Base-by-base conservation (phyloP, 345 rosid species). In the Rhizophora apiculata region DNA sequence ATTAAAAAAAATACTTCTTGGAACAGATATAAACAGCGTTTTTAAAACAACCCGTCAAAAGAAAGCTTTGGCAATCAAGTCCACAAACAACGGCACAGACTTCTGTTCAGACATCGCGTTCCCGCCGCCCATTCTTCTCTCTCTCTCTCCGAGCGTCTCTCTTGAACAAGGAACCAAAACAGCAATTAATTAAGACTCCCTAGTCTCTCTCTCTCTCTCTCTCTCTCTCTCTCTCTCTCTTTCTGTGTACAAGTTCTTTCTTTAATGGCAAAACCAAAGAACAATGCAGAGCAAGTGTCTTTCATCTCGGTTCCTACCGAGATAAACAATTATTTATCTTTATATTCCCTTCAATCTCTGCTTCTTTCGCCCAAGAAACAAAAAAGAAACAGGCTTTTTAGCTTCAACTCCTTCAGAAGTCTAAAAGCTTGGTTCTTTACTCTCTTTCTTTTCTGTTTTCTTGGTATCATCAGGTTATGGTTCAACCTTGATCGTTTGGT, bases 311-410 rank as follows among this genome's bases (percentile, higher is more conserved):
- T 77, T 64, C 77, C 80, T n/a, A 68, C 76, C 6, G 73, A 72
- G 68, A 70, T 72, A 26, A 77, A 68, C 53, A 72, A 64, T 51
- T 68, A 67, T 49, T 54, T 83, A 27, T 82, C 94, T 19, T 86
- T 92, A 63, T 84, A 85, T 60, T 85, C 92, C 21, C 75, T 84
- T 58, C 86, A 86, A 31, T 74, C 84, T 32, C 87, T 89, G 66
- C 86, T 91, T 54, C 77, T 84, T 57, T 87, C 96, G 8, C 88
- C 95, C 8, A 92, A 84, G 64, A 69, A 69, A 67, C 67, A 85
- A 30, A 69, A 84, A 57, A 74, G 79, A 64, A 78, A 15, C 65
- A 83, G 43, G 58, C 70, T 75, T 61, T 70, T 77, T 22, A 29
- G 51, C 49, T 19, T 60, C 65, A 60, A 29, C 61, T 76, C 75